These are phyloP conservation scores for Emergomyces pasteurianus DNA, from an alignment of 2,329 filamentous ascomycete species.

Conservation along the genomic window DNA sequence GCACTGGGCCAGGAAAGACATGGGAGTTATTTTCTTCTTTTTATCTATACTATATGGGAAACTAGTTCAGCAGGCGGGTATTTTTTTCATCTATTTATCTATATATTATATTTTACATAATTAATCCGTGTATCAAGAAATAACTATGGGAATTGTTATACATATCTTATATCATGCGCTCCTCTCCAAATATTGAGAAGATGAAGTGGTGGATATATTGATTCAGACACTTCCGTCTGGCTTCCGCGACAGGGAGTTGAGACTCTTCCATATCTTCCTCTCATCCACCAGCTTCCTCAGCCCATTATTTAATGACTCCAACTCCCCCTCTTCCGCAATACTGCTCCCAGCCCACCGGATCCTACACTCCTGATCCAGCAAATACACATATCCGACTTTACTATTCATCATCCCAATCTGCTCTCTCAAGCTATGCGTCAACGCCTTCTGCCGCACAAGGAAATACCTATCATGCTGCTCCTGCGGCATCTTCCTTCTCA, in stretches of 20 bases:
- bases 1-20: not conserved
- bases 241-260: not conserved
- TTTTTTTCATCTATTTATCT: not conserved
- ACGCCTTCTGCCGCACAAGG: slow-evolving; percentile 44
- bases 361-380: slow-evolving; percentile 75
- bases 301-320: slow-evolving; percentile 32
- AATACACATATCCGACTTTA: slow-evolving; percentile 87
- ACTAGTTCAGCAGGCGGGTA: not conserved
- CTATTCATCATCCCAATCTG: slow-evolving; percentile 64
- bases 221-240: slow-evolving; percentile 6
- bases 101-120: not conserved
- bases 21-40: not conserved
- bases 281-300: slow-evolving; percentile 32
- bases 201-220: not conserved
- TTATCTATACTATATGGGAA: not conserved
- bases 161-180: not conserved
- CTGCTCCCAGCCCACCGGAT: slow-evolving; percentile 87
- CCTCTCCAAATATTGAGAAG: not conserved
- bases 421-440: slow-evolving; percentile 45
- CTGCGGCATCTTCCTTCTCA: slow-evolving; percentile 36
- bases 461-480: slow-evolving; percentile 49
- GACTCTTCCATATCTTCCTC: slow-evolving; percentile 14
- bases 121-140: not conserved
- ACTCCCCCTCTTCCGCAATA: slow-evolving; percentile 29
- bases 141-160: not conserved